Conservation (phyloP, 805 yeast genomes). For the Wickerhamiella musiphila region DNA sequence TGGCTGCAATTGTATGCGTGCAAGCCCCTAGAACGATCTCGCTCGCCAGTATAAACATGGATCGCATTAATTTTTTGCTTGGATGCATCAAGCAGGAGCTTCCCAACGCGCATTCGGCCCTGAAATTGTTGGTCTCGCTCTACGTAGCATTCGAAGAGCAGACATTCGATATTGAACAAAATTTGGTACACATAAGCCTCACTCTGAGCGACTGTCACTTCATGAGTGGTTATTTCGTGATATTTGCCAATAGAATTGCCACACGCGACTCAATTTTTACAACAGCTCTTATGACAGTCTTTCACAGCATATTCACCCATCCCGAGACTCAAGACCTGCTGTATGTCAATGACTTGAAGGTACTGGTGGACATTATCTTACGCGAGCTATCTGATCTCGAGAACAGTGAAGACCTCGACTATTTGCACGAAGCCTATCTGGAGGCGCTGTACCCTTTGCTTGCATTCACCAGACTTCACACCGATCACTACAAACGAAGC, state of each 20-base stretch:
- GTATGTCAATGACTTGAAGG: constrained; percentile 71
- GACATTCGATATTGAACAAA: too few relatives aligned
- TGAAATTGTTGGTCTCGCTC: too few relatives aligned
- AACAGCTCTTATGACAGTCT: too few relatives aligned
- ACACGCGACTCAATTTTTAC: too few relatives aligned
- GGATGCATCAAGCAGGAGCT: too few relatives aligned
- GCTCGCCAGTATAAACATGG: too few relatives aligned
- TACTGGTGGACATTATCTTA: constrained; percentile 64
- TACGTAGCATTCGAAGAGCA: too few relatives aligned
- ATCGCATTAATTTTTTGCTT: too few relatives aligned
- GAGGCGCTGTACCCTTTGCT: constrained; percentile 60
- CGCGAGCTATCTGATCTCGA: constrained; percentile 63
- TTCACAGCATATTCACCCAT: constrained; percentile 53
- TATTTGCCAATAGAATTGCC: constrained; percentile 57
- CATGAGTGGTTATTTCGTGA: constrained; percentile 52
- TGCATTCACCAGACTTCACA: constrained; percentile 41
- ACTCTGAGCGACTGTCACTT: constrained; percentile 29
- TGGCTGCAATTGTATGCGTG: too few relatives aligned
- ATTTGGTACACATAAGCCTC: too few relatives aligned
- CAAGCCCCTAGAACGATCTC: too few relatives aligned
- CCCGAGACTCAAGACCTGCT: constrained; percentile 46
- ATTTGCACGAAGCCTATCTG: constrained; percentile 50
- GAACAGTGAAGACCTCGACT: constrained; percentile 31
- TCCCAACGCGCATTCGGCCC: too few relatives aligned
- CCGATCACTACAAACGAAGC: constrained; percentile 32